A percentile compares a stretch with the other conserved stretches of the same genome.
These are phyloP conservation scores for Apodospora peruviana DNA, from an alignment of 495 filamentous ascomycete genomes.

Conservation along the genomic window DNA sequence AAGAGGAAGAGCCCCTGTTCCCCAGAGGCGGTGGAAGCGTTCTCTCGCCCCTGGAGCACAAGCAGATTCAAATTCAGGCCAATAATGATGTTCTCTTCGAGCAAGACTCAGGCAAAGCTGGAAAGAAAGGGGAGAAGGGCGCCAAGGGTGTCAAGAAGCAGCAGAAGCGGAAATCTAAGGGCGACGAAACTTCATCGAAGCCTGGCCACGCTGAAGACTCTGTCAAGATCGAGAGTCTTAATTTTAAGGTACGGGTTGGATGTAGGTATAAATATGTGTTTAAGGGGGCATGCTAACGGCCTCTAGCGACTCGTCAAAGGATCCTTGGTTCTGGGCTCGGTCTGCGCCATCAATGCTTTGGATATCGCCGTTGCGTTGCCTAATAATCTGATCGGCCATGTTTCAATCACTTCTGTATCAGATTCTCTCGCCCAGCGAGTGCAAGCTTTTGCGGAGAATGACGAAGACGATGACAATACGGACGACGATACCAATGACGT, in stretches of 20 bases:
- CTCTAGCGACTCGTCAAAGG: slow-evolving; percentile 71
- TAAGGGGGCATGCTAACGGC: slow-evolving; percentile 35
- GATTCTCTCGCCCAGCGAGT: slow-evolving; percentile 53
- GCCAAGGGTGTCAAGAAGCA: slow-evolving; percentile 41
- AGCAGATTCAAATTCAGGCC: slow-evolving; percentile 92
- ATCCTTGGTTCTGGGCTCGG: slow-evolving; percentile 78
- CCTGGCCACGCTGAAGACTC: slow-evolving; percentile 46
- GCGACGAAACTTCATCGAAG: slow-evolving; percentile 36
- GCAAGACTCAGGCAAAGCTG: slow-evolving; percentile 50
- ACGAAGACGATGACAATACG: slow-evolving; percentile 39
- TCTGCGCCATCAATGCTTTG: slow-evolving; percentile 72
- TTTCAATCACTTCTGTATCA: slow-evolving; percentile 87
- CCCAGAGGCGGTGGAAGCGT: slow-evolving; percentile 89
- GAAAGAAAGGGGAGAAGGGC: slow-evolving; percentile 37
- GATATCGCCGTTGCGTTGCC: slow-evolving; percentile 78
- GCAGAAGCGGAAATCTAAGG: slow-evolving; percentile 52
- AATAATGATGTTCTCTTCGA: slow-evolving; percentile 91
- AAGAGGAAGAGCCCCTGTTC: slow-evolving; percentile 81
- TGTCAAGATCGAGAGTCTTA: slow-evolving; percentile 78
- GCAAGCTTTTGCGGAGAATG: slow-evolving; percentile 51
- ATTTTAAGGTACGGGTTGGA: slow-evolving; percentile 65
- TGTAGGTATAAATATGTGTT: neutral
- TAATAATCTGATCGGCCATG: slow-evolving; percentile 86
- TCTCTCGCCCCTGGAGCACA: slow-evolving; percentile 88
- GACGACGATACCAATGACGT: slow-evolving; percentile 52